Percentiles rank a stretch among this genome's conserved stretches.
phyloP scores from a whole-genome alignment of 306 rosid species.

The Mimosa pudica region DNA sequence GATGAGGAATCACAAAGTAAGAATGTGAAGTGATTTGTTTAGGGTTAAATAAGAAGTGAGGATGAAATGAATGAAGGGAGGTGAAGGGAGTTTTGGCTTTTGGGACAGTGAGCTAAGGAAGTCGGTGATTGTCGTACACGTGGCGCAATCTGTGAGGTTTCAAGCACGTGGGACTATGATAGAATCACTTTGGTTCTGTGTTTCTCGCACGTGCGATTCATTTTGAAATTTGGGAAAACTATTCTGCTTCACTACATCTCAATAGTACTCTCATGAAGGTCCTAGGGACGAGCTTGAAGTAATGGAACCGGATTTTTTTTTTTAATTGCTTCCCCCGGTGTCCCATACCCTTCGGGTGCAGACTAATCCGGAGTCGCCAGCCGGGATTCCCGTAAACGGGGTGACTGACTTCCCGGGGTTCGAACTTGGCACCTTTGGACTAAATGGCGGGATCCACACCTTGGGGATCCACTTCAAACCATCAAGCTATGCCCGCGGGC shows the following conservation, averaged over 20 bases:
- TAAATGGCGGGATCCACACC: too few species aligned
- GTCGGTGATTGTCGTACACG: constrained; percentile 2
- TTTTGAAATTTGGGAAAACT: not conserved
- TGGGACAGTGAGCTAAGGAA: not conserved
- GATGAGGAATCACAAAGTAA: not conserved
- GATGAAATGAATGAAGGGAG: not conserved
- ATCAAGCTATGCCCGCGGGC: too few species aligned
- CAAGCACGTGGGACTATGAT: not conserved
- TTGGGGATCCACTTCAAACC: too few species aligned
- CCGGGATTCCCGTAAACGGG: too few species aligned
- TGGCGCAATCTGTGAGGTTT: not conserved
- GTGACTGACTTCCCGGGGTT: too few species aligned
- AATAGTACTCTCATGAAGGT: not conserved
- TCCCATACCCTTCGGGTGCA: too few species aligned
- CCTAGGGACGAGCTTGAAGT: not conserved
- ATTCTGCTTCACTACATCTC: not conserved
- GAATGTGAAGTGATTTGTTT: not conserved
- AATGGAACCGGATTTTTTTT: not conserved
- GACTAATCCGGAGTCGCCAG: too few species aligned
- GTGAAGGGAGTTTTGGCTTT: not conserved
- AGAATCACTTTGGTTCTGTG: not conserved
- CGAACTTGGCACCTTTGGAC: too few species aligned
- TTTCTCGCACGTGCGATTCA: not conserved
- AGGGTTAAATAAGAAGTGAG: not conserved
- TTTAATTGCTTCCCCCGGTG: too few species aligned